phyloP scores from a whole-genome alignment of 768 basidiomycete genomes.

The Lyophyllum atratum region DNA sequence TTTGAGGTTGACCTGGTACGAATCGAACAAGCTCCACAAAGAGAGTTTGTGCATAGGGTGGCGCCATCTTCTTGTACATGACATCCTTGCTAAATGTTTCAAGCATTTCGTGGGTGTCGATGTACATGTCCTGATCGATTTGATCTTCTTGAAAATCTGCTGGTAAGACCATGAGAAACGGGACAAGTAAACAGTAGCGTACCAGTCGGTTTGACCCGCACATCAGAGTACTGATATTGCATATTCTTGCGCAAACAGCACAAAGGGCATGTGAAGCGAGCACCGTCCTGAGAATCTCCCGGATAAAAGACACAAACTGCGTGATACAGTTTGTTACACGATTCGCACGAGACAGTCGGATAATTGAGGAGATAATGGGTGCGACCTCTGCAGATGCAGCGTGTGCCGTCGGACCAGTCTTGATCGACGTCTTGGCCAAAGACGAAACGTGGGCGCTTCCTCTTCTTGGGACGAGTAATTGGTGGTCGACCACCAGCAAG shows the following conservation, averaged over 20 bases:
- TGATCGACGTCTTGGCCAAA: constrained; percentile 78
- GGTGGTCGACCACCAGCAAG: constrained; percentile 67
- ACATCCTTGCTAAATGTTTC: constrained; percentile 73
- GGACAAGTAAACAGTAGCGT: constrained; percentile 21
- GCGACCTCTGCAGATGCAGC: constrained; percentile 79
- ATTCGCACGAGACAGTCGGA: constrained; percentile 66
- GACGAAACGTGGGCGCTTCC: constrained; percentile 57
- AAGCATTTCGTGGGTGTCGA: constrained; percentile 74
- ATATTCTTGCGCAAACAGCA: constrained; percentile 78
- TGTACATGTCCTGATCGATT: constrained; percentile 50
- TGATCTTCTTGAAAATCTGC: constrained; percentile 31
- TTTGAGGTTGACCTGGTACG: constrained; percentile 55
- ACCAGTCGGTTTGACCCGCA: constrained; percentile 71
- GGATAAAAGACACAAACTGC: constrained; percentile 77
- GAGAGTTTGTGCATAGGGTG: constrained; percentile 64
- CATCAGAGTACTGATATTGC: constrained; percentile 71
- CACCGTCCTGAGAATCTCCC: constrained; percentile 34
- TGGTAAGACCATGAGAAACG: constrained; percentile 10
- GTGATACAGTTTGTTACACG: constrained; percentile 70
- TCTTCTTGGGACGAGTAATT: constrained; percentile 55
- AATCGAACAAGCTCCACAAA: constrained; percentile 75
- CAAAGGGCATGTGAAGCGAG: constrained; percentile 67
- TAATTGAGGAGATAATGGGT: constrained; percentile 61
- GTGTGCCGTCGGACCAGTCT: constrained; percentile 74
- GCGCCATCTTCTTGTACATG: constrained; percentile 65